Base-by-base conservation (phyloP, 78 protist species). In the Diacronema lutheri region DNA sequence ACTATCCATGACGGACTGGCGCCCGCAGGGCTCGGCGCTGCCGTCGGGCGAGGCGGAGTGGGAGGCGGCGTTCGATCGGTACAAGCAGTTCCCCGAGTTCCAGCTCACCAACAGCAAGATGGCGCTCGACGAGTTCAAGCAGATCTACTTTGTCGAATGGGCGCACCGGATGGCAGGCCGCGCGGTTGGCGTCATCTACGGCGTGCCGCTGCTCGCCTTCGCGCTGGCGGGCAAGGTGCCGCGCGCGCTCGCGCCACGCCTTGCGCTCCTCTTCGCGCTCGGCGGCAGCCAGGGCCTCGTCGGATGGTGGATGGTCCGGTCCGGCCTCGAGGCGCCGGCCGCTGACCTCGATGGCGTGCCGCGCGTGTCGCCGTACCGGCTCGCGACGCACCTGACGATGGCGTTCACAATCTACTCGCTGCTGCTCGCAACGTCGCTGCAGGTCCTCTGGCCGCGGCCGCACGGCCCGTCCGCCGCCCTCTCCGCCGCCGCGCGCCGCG, bases 281-380 rank as follows among this genome's bases (percentile, higher is more conserved):
- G 89, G 88, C 23, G 91, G 61, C 9, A 19, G 19, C 16, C 93
- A 93, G 84, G 98, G 98, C 25, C 85, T 90, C 20, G 16, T 96
- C 12, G 98, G 98, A 6, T 96, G 98, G 98, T 91, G 86, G 88
- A 96, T 96, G 98, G 98, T 96, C 38, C 91, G 87, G 89, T 66
- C 88, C 10, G 98, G 98, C 14, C 91, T 96, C 25, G 91, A 93
- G 20, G 90, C 86, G 65, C 79, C 89, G 5, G 90, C 92, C 33
- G 89, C 85, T 0, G 26, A 31, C 41, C 14, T 25, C 10, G 79
- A 14, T 31, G 79, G 79, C 26, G 88, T 92, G 11, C 95, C 95
- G 50, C 81, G 93, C 38, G 97, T 96, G 37, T 86, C 93, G 46
- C 95, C 92, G 29, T 94, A 94, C 86, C 85, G 98, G 29, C 90